Conservation (phyloP, 768 basidiomycete genomes). For the Pleurotus ostreatus region DNA sequence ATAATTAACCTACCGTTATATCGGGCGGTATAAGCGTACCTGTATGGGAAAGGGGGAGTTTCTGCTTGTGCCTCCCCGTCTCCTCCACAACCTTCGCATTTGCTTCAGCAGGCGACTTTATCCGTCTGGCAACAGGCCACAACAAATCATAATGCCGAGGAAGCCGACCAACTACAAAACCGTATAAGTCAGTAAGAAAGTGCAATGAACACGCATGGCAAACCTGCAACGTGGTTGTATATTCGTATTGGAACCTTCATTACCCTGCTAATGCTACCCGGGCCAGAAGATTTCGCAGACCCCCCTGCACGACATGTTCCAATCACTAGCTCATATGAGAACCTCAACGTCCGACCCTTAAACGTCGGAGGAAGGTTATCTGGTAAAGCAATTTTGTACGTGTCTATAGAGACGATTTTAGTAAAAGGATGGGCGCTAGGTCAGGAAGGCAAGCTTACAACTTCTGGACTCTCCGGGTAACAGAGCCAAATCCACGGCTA, state of each 20-base stretch:
- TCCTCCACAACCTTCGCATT: conserved; percentile 37
- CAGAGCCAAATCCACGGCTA: conserved; percentile 83
- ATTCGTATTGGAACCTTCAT: conserved; percentile 92
- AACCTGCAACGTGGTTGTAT: conserved; percentile 84
- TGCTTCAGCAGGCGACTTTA: conserved; percentile 27
- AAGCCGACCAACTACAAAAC: conserved; percentile 43
- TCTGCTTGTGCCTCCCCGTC: conserved; percentile 12
- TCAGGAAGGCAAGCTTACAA: conserved; percentile 48
- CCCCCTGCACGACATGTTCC: conserved; percentile 71
- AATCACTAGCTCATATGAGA: conserved; percentile 88
- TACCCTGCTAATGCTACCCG: conserved; percentile 60
- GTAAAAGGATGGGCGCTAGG: neutral
- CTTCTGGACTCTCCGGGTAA: conserved; percentile 80
- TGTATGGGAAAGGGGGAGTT: conserved; percentile 20
- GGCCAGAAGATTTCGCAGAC: conserved; percentile 26
- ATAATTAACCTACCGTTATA: neutral
- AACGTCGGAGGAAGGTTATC: conserved; percentile 86
- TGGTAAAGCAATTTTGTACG: conserved; percentile 75
- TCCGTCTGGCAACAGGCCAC: conserved; percentile 61
- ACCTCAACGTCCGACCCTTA: conserved; percentile 75
- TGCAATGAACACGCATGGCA: conserved; percentile 16
- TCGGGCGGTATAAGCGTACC: conserved; percentile 8
- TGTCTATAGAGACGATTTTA: conserved; percentile 44
- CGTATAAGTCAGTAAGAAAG: neutral
- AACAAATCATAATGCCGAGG: conserved; percentile 76